Conservation (phyloP, 2,329 filamentous ascomycete genomes). For the Blastomyces silverae region DNA sequence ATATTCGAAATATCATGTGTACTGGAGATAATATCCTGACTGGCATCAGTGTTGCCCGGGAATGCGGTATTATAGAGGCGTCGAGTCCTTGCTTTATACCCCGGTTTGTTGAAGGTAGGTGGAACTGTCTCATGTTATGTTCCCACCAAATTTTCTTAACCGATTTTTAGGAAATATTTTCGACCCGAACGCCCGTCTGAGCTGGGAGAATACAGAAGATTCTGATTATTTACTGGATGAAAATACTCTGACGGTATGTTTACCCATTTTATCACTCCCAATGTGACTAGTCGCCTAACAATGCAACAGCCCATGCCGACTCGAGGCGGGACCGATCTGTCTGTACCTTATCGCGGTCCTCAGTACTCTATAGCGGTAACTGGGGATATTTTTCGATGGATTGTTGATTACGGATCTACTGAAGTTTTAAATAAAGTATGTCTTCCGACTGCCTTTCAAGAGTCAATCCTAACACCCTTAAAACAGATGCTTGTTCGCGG, state of each 20-base stretch:
- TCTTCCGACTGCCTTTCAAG: slow-evolving; percentile 17
- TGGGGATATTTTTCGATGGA: slow-evolving; percentile 94
- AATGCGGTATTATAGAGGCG: slow-evolving; percentile 77
- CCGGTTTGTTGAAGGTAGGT: slow-evolving; percentile 65
- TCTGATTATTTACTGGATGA: slow-evolving; percentile 68
- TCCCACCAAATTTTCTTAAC: slow-evolving; percentile 18
- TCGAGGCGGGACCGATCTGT: slow-evolving; percentile 66
- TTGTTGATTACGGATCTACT: slow-evolving; percentile 82
- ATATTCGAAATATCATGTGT: slow-evolving; percentile 86
- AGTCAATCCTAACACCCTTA: slow-evolving; percentile 17
- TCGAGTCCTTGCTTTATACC: slow-evolving; percentile 88
- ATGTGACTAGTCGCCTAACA: background rate
- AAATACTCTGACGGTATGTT: slow-evolving; percentile 45
- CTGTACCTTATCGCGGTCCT: slow-evolving; percentile 74
- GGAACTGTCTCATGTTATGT: slow-evolving; percentile 18
- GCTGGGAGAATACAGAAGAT: slow-evolving; percentile 96
- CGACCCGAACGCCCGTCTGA: slow-evolving; percentile 64
- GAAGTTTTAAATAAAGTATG: slow-evolving; percentile 63
- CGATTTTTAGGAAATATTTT: slow-evolving; percentile 55
- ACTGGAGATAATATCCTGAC: slow-evolving; percentile 81
- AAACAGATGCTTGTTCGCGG: slow-evolving; percentile 76
- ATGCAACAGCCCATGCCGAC: slow-evolving; percentile 59
- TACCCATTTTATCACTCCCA: background rate
- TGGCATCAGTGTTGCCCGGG: slow-evolving; percentile 67
- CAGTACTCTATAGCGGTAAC: slow-evolving; percentile 86